Base-by-base conservation (phyloP, 768 basidiomycete species). In the Phaeotremella skinneri region DNA sequence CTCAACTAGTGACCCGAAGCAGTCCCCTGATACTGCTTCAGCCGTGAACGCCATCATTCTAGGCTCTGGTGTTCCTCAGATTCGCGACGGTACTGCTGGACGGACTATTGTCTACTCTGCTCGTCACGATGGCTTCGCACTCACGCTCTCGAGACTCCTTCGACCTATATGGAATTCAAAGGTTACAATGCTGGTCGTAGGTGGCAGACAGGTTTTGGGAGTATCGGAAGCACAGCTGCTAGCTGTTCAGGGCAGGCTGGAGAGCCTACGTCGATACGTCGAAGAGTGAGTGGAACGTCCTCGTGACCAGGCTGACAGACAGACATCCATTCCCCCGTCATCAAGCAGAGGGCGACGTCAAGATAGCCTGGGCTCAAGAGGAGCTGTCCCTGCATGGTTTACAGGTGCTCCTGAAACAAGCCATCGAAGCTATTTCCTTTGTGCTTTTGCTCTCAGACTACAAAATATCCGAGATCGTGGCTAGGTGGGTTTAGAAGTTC, bases 371-470 rank as follows among this genome's bases (percentile, higher is more conserved):
- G 75, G 68, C 72, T 39, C 69, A 69, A 30, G 75, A 76, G 52
- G 72, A 73, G 57, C 55, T 70, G 43, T 73, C 73, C 11, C 52
- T 76, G 20, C 61, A 69, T 41, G 70, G 63, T 2, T 45, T 76
- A 17, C 48, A 59, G 14, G 78, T 82, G 20, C 82, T 99, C 45
- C 79, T 98, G 47, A 83, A 83, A 9, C 85, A 93, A 70, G 86
- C 90, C 3, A 89, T 97, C 49, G 96, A 99, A 77, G 96, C 90
- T 0, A 84, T 98, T 56, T 90, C 91, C 0, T 99, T 98, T 76
- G 81, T 98, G 52, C 82, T 98, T 26, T 85, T 98, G 20, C 80
- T 98, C 51, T 91, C 85, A 67, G 96, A 99, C 71, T 94, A 97
- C 79, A 84, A 85, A 56, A 81, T 98, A 23, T 85, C 87, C 17